Conservation (phyloP, 2,329 filamentous ascomycete genomes). For the Ophiostoma sp. region DNA sequence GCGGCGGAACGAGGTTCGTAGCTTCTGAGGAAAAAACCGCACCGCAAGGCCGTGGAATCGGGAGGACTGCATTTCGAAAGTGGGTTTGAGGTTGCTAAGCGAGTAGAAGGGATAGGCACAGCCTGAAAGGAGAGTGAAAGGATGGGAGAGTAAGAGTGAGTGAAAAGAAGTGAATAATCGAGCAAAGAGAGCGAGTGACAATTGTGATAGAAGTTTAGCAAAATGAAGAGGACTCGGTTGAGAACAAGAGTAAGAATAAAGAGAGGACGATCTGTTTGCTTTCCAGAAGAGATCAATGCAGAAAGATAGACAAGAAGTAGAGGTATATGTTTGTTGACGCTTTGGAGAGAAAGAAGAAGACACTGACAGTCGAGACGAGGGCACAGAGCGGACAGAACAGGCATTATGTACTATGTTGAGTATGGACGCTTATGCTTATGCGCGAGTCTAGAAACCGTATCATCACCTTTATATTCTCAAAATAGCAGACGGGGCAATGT, state of each 20-base stretch:
- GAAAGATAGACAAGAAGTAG: neutral
- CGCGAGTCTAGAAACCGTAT: neutral
- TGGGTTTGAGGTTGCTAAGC: too few species aligned
- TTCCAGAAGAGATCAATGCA: slow-evolving; percentile 17
- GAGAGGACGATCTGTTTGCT: slow-evolving; percentile 21
- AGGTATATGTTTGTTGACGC: slow-evolving; percentile 1
- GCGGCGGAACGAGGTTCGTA: slow-evolving; percentile 51
- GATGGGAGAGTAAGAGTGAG: neutral
- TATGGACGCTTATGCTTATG: neutral
- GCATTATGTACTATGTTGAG: neutral
- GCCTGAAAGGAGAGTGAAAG: neutral
- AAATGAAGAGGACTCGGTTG: neutral
- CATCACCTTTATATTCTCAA: neutral
- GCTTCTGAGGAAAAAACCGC: slow-evolving; percentile 45
- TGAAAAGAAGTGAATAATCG: neutral
- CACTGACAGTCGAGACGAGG: neutral
- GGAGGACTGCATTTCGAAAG: slow-evolving; percentile 41
- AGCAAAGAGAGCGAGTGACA: neutral
- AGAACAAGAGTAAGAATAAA: neutral
- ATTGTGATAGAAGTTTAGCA: neutral
- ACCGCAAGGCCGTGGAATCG: slow-evolving; percentile 47
- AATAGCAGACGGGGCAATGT: slow-evolving; percentile 6
- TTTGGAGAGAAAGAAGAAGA: neutral
- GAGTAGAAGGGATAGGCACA: neutral
- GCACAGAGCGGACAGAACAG: neutral